Conservation (phyloP, 257 asterid genomes). For the Penstemon barbatus region DNA sequence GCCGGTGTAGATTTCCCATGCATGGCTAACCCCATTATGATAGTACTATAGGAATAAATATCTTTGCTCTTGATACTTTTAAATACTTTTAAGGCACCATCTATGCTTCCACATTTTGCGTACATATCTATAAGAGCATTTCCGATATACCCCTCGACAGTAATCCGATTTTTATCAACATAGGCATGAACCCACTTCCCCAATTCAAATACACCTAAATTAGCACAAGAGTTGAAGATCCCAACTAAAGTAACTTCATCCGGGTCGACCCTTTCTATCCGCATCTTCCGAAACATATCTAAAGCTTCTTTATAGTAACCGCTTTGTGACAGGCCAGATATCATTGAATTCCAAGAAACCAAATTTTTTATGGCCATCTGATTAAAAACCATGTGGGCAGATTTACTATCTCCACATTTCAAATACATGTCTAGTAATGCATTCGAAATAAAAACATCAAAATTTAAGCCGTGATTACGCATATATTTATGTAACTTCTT, state of each 20-base stretch:
- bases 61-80: constrained; percentile 11
- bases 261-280: background rate
- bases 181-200: constrained; percentile 41
- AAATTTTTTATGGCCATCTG: constrained; percentile 29
- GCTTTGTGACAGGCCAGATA: constrained; percentile 41
- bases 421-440: constrained; percentile 47
- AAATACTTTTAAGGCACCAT: too few relatives aligned
- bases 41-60: constrained; percentile 44
- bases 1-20: constrained; percentile 43
- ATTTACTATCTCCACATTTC: constrained; percentile 39
- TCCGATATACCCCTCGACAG: too few relatives aligned
- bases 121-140: too few relatives aligned
- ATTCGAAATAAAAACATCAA: constrained; percentile 46
- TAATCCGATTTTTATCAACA: too few relatives aligned
- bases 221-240: constrained; percentile 52
- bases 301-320: constrained; percentile 36
- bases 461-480: constrained; percentile 9
- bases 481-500: constrained; percentile 40
- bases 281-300: constrained; percentile 36
- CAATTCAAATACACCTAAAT: constrained; percentile 45
- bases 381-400: constrained; percentile 35
- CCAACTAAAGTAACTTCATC: constrained; percentile 35
- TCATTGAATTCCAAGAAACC: constrained; percentile 27
- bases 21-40: constrained; percentile 48
- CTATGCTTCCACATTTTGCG: too few relatives aligned